Base-by-base conservation (phyloP, 257 asterid species). In the Ilex asprella region DNA sequence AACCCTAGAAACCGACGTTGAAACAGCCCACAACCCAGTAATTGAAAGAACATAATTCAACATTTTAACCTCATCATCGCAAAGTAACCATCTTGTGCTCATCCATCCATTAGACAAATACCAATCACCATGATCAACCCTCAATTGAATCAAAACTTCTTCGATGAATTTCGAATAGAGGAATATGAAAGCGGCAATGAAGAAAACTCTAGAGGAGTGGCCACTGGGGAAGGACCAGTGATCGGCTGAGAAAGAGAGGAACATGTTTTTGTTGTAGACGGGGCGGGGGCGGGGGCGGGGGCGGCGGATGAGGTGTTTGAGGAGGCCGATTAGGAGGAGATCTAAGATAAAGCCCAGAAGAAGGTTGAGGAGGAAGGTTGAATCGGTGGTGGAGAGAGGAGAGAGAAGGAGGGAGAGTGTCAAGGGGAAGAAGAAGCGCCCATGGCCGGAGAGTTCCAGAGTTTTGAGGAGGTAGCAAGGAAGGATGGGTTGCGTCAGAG, bases 151-250 rank as follows among this genome's bases (percentile, higher is more conserved):
- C 12, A 76, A 12, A 53, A 79, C 50, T 10, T 66, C 43, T 12
- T 66, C 70, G 8, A 84, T 64, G 31, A 59, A 75, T 60, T 41
- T 10, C 3, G 69, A 65, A 31, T 68, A 65, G 3, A 86, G 52
- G 63, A 56, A 77, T 57, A 86, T 70, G n/a, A 81, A 47, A 0
- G 87, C 39, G 61, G 98, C 89, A 13, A 92, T 77, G 67, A 74
- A 78, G 6, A 77, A 84, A 46, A 88, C 97, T 31, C 98, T 70
- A 12, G 95, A 84, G 27, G 95, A 74, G 63, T 92, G 98, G 31
- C 98, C 98, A 30, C 95, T 86, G 39, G 95, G 98, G 60, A 92
- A 92, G 35, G 98, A 92, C 95, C 96, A 92, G 67, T 92, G 97
- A 61, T 92, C 98, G n/a, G 84, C 95, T 62, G 98, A 78, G 65